Evolutionary conservation across 371 early-diverging fungal species (phyloP).

Genomic region (Circinella minor): DNA sequence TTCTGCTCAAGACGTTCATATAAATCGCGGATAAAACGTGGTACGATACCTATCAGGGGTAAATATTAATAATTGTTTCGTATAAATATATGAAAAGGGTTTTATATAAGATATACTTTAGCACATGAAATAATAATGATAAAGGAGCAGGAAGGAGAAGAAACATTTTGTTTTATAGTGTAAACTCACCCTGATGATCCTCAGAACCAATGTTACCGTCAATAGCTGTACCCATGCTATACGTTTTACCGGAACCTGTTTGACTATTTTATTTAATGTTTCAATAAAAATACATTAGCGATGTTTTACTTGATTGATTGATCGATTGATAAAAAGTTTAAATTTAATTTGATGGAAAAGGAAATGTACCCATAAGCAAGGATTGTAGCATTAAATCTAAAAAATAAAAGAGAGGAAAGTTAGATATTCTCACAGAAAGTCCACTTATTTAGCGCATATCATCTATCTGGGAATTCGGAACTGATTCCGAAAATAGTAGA

Average conservation of each 20-base stretch:
- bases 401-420: background rate
- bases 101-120: background rate
- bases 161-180: background rate
- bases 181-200: conserved; percentile 21
- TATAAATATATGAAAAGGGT: background rate
- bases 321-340: too few species aligned
- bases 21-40: conserved; percentile 79
- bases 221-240: conserved; percentile 32
- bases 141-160: background rate
- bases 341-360: too few species aligned
- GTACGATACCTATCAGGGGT: conserved; percentile 76
- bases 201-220: conserved; percentile 29
- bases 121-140: background rate
- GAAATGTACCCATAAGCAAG: conserved; percentile 28
- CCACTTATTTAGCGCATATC: too few species aligned
- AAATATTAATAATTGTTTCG: background rate
- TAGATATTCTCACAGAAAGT: too few species aligned
- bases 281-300: too few species aligned
- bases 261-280: conserved; percentile 12
- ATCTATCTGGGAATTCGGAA: conserved; percentile 1
- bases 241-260: conserved; percentile 48
- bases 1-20: conserved; percentile 48
- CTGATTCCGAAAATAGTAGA: conserved; percentile 12
- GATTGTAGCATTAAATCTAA: conserved; percentile 32
- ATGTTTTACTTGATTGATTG: too few species aligned